Conservation (phyloP, 352 stramenopile genomes). For the Bremia lactucae region DNA sequence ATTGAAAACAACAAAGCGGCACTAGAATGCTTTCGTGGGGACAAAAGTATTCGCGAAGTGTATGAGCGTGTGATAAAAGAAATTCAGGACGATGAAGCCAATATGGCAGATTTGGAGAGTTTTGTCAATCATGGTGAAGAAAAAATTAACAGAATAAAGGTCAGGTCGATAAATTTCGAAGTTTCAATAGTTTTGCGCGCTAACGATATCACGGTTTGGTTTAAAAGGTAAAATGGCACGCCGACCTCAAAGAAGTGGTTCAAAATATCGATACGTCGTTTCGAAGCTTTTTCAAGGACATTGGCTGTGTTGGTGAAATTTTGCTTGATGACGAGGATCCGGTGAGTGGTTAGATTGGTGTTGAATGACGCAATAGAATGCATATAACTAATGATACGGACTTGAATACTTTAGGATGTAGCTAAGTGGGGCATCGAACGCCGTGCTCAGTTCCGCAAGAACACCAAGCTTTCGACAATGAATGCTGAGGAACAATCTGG, state of each 20-base stretch:
- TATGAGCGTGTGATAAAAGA: constrained; percentile 56
- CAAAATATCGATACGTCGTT: constrained; percentile 72
- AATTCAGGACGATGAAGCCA: constrained; percentile 54
- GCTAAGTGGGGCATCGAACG: constrained; percentile 82
- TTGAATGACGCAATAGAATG: background rate
- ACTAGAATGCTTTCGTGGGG: constrained; percentile 70
- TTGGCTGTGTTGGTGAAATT: constrained; percentile 80
- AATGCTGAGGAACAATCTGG: constrained; percentile 80
- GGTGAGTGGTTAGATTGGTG: constrained; percentile 16
- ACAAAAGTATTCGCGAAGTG: constrained; percentile 59
- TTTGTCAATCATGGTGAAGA: constrained; percentile 55
- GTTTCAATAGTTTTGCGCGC: background rate
- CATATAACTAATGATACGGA: background rate
- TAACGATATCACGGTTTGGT: background rate
- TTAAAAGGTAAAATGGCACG: constrained; percentile 53
- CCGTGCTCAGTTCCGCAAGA: constrained; percentile 78
- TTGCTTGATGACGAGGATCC: constrained; percentile 62
- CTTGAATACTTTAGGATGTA: constrained; percentile 75
- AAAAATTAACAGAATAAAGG: constrained; percentile 67
- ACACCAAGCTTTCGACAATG: constrained; percentile 75
- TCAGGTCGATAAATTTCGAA: too few relatives aligned
- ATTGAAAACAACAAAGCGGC: constrained; percentile 83
- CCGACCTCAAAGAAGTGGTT: constrained; percentile 59
- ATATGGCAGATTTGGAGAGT: constrained; percentile 46
- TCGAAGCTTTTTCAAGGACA: constrained; percentile 76